These are phyloP conservation scores for Orbilia quercus DNA, from an alignment of 2,329 filamentous ascomycete species.

Conservation along the genomic window DNA sequence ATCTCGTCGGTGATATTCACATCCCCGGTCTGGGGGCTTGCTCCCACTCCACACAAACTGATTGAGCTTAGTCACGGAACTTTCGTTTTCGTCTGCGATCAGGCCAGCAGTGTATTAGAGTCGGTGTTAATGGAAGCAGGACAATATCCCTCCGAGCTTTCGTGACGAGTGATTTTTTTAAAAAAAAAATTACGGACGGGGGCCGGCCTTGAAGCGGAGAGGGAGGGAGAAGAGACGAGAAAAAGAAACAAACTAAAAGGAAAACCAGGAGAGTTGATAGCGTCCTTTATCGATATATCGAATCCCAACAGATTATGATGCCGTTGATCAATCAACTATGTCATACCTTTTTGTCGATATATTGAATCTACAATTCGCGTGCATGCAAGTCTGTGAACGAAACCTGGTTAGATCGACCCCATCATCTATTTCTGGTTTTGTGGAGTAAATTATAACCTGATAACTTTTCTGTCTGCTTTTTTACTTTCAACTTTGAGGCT, in stretches of 20 bases:
- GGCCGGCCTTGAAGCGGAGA: too few species aligned
- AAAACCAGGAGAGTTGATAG: too few species aligned
- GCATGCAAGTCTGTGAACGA: conserved; percentile 13
- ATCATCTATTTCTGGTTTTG: conserved; percentile 5
- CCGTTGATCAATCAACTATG: conserved; percentile 13
- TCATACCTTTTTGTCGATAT: conserved; percentile 18
- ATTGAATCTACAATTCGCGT: conserved; percentile 24
- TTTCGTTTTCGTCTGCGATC: conserved; percentile 6
- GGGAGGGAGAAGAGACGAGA: background rate
- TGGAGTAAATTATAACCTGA: too few species aligned
- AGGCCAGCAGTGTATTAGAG: too few species aligned
- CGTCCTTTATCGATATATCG: conserved; percentile 4
- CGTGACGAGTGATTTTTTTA: conserved; percentile 27
- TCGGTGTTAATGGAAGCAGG: conserved; percentile 1
- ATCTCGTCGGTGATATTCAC: conserved; percentile 37
- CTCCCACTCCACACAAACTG: conserved; percentile 35
- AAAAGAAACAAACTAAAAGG: background rate
- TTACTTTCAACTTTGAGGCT: too few species aligned
- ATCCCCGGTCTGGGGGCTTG: conserved; percentile 41
- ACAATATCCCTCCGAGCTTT: conserved; percentile 23
- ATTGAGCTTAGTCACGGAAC: too few species aligned
- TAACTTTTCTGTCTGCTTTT: too few species aligned
- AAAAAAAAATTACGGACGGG: too few species aligned
- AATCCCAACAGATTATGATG: background rate
- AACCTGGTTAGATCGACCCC: conserved; percentile 38